These are phyloP conservation scores for Mycena galopus DNA, from an alignment of 768 basidiomycete species.

Conservation along the genomic window DNA sequence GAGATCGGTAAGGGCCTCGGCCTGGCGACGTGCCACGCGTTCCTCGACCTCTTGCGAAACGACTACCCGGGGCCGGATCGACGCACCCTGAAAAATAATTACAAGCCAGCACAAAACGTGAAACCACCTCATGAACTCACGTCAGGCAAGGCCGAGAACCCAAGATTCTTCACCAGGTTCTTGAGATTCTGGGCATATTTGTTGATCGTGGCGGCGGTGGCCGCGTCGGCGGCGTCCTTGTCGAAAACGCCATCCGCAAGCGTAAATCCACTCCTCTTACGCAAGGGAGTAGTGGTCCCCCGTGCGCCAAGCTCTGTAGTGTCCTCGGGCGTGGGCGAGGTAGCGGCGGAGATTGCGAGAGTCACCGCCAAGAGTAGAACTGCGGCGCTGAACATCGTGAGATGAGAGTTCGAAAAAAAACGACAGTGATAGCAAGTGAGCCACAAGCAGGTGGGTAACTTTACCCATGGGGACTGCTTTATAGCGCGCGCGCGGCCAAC, in stretches of 20 bases:
- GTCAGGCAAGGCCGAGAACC: constrained; percentile 27
- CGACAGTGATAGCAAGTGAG: not conserved
- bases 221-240: constrained; percentile 33
- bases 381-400: constrained; percentile 18
- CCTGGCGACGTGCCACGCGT: constrained; percentile 41
- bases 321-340: not conserved
- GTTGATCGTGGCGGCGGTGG: constrained; percentile 38
- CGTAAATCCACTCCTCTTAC: constrained; percentile 26
- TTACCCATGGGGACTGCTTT: not conserved
- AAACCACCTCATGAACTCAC: not conserved
- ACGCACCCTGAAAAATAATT: constrained; percentile 37
- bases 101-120: not conserved
- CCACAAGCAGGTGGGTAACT: not conserved
- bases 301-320: not conserved
- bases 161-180: constrained; percentile 49
- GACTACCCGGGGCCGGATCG: constrained; percentile 44
- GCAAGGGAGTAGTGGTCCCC: constrained; percentile 25
- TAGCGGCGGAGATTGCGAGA: constrained; percentile 1
- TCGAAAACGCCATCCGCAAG: constrained; percentile 36
- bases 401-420: not conserved
- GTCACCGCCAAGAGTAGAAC: constrained; percentile 12
- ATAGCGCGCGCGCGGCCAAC: too few species aligned
- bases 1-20: constrained; percentile 49
- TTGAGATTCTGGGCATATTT: constrained; percentile 55
- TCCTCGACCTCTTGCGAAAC: constrained; percentile 29